These are phyloP conservation scores for Achaetomiella virescens DNA, from an alignment of 495 filamentous ascomycete species.

Conservation along the genomic window DNA sequence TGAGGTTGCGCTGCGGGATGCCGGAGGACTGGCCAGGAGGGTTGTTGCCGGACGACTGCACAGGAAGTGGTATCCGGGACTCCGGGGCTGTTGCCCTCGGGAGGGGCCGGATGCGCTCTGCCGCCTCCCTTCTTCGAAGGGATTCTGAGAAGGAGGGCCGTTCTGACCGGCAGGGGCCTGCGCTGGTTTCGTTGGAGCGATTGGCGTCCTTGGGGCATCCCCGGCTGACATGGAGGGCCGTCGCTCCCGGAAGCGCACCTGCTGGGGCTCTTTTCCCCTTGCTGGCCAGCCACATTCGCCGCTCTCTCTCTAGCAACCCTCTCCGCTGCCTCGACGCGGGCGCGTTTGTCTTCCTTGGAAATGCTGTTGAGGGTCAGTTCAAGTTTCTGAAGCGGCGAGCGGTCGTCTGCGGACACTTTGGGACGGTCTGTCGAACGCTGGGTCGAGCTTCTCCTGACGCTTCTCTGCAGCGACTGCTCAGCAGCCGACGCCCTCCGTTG, in stretches of 20 bases:
- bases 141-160: slow-evolving; percentile 33
- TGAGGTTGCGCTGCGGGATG: slow-evolving; percentile 42
- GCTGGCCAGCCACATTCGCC: slow-evolving; percentile 5
- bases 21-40: slow-evolving; percentile 17
- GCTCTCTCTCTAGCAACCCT: slow-evolving; percentile 42
- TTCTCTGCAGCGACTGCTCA: slow-evolving; percentile 24
- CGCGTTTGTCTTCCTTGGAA: slow-evolving; percentile 85
- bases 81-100: slow-evolving; percentile 25
- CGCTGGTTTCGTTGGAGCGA: slow-evolving; percentile 19
- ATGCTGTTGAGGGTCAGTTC: slow-evolving; percentile 83
- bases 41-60: slow-evolving; percentile 5
- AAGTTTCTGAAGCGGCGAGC: slow-evolving; percentile 86
- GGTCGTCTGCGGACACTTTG: slow-evolving; percentile 62
- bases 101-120: slow-evolving; percentile 23
- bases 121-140: slow-evolving; percentile 29
- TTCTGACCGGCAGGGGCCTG: slow-evolving; percentile 10
- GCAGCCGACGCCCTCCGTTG: slow-evolving; percentile 28
- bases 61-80: slow-evolving; percentile 23
- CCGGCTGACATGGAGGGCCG: slow-evolving; percentile 7
- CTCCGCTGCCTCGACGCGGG: slow-evolving; percentile 74
- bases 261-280: slow-evolving; percentile 19
- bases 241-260: slow-evolving; percentile 21
- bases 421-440: slow-evolving; percentile 23
- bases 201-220: slow-evolving; percentile 12
- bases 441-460: slow-evolving; percentile 20